A percentile compares a stretch with the other conserved stretches of the same genome.
Evolutionary conservation across 2,329 filamentous ascomycete species (phyloP).

Genomic region (Claviceps sp.): DNA sequence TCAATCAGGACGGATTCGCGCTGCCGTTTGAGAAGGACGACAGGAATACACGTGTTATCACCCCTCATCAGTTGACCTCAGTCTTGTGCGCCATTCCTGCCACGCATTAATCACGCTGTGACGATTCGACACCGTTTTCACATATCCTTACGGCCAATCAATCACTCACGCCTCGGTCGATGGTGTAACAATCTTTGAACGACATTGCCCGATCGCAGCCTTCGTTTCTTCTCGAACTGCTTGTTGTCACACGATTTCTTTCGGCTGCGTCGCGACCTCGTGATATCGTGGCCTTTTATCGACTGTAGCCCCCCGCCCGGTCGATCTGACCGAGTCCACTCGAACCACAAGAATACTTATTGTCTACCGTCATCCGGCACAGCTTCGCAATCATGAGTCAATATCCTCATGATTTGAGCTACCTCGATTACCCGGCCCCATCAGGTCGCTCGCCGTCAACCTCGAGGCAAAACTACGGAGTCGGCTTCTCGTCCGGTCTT

Average conservation of each 20-base stretch:
- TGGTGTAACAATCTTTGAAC: neutral
- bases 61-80: neutral
- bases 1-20: neutral
- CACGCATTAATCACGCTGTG: neutral
- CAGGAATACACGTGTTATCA: neutral
- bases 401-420: conserved; percentile 48
- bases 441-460: conserved; percentile 56
- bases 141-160: neutral
- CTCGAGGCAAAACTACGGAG: conserved; percentile 44
- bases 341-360: conserved; percentile 13
- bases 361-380: conserved; percentile 11
- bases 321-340: neutral
- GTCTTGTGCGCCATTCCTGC: neutral
- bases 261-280: neutral
- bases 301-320: neutral
- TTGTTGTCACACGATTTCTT: neutral
- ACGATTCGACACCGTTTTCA: neutral
- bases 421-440: conserved; percentile 51
- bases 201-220: neutral
- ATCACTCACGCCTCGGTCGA: neutral
- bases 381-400: conserved; percentile 24
- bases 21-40: neutral
- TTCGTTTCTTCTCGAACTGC: conserved; percentile 3
- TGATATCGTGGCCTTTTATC: neutral
- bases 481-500: conserved; percentile 37